Percentiles rank a stretch among this genome's conserved stretches.
Conservation (phyloP, 148 eudicot genomes). For the Vaccinium vitisidaea region DNA sequence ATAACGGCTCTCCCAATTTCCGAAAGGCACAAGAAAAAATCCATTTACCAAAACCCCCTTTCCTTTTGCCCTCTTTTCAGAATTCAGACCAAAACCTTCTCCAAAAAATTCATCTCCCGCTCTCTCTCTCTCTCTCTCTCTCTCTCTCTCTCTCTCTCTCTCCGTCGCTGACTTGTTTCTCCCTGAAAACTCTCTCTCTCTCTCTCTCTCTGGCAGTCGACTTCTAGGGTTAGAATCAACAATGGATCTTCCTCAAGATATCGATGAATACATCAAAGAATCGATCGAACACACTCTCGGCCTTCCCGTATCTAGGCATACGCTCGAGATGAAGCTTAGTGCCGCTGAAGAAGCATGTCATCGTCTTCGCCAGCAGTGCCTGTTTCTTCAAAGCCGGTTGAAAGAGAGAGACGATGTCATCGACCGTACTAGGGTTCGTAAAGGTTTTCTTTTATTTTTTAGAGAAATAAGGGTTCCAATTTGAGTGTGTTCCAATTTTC, state of each 20-base stretch:
- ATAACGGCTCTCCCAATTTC: slow-evolving; percentile 5
- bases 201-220: background rate
- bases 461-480: no score
- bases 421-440: slow-evolving; percentile 74
- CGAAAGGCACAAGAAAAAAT: background rate
- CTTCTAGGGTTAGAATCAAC: slow-evolving; percentile 26
- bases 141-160: no score
- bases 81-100: background rate
- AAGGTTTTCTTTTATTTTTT: background rate
- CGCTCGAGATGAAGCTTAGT: slow-evolving; percentile 56
- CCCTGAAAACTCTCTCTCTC: background rate
- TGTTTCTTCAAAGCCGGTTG: slow-evolving; percentile 41
- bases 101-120: background rate
- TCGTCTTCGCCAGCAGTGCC: slow-evolving; percentile 55
- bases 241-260: slow-evolving; percentile 66
- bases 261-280: slow-evolving; percentile 62
- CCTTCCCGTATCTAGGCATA: slow-evolving; percentile 51
- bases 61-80: background rate
- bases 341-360: slow-evolving; percentile 46
- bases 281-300: slow-evolving; percentile 62
- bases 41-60: background rate
- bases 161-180: background rate
- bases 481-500: background rate
- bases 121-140: background rate
- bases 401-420: slow-evolving; percentile 58